phyloP scores from a whole-genome alignment of 345 rosid species.

The Hirschfeldia incana region DNA sequence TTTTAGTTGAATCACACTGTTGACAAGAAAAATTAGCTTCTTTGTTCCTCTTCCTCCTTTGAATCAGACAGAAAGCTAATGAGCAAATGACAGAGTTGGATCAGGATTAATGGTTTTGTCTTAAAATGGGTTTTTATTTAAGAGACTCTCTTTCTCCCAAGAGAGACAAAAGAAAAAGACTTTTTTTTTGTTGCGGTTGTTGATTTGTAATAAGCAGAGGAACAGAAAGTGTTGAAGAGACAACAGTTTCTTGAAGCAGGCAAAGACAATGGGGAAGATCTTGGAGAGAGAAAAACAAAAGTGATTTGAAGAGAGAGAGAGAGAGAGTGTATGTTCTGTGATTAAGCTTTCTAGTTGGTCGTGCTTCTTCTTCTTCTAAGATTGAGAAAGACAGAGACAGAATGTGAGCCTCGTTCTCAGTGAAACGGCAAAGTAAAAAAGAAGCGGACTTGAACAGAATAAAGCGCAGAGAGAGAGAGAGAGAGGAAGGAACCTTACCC shows the following conservation, averaged over 20 bases:
- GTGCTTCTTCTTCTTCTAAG: conserved; percentile 15
- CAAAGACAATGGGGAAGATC: conserved; percentile 72
- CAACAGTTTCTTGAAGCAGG: conserved; percentile 25
- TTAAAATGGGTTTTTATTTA: conserved; percentile 29
- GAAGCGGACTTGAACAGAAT: conserved; percentile 72
- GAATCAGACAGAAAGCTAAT: conserved; percentile 30
- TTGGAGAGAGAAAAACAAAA: conserved; percentile 23
- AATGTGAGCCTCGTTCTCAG: conserved; percentile 77
- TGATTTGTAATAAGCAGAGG: neutral
- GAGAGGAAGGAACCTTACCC: conserved; percentile 21
- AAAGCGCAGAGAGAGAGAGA: conserved; percentile 57
- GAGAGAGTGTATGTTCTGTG: neutral
- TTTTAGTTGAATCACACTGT: conserved; percentile 28
- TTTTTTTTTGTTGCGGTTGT: conserved; percentile 23
- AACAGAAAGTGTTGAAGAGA: conserved; percentile 26
- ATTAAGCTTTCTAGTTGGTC: conserved; percentile 38
- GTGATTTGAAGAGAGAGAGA: conserved; percentile 37
- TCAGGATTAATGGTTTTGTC: conserved; percentile 13
- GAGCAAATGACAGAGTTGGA: conserved; percentile 1
- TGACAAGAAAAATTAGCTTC: conserved; percentile 21
- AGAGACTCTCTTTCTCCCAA: neutral
- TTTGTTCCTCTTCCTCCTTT: neutral
- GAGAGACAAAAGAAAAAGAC: conserved; percentile 24
- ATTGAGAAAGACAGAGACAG: conserved; percentile 10
- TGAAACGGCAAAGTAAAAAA: conserved; percentile 62